A percentile compares a stretch with the other conserved stretches of the same genome.
Conservation (phyloP, 768 basidiomycete genomes). For the Auricularia sp. region DNA sequence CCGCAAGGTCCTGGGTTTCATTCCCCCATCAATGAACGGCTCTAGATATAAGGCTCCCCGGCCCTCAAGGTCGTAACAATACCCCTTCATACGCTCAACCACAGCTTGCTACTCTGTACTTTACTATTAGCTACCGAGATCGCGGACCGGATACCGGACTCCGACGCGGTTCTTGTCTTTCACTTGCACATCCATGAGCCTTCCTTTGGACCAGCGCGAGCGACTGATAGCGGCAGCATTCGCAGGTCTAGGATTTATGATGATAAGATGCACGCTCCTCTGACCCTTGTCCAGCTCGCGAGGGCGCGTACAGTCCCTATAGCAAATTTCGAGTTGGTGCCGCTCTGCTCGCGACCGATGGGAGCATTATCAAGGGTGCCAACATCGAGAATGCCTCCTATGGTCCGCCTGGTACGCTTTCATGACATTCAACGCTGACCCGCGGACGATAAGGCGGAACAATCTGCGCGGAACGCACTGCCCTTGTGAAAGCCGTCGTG, state of each 20-base stretch:
- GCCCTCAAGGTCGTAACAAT: no score
- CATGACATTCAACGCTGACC: background rate
- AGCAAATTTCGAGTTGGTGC: conserved; percentile 92
- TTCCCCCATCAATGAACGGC: no score
- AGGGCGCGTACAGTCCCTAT: conserved; percentile 71
- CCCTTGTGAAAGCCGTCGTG: conserved; percentile 88
- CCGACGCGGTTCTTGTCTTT: no score
- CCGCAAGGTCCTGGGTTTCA: no score
- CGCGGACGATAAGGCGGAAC: conserved; percentile 50
- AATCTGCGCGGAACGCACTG: conserved; percentile 93
- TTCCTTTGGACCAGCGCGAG: conserved; percentile 35
- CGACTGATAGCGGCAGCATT: conserved; percentile 47
- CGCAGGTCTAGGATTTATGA: conserved; percentile 33
- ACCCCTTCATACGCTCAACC: no score
- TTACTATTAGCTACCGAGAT: no score
- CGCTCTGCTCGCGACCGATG: conserved; percentile 60
- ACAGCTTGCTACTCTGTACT: no score
- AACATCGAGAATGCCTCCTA: conserved; percentile 94
- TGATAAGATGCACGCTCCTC: background rate
- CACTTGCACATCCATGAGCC: conserved; percentile 19
- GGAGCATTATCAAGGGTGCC: conserved; percentile 68
- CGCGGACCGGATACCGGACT: no score
- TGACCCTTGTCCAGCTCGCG: conserved; percentile 22
- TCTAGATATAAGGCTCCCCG: no score
- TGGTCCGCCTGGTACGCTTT: conserved; percentile 35